Evolutionary conservation across 352 stramenopile genomes (phyloP).

Genomic region (Pythium coloratum): DNA sequence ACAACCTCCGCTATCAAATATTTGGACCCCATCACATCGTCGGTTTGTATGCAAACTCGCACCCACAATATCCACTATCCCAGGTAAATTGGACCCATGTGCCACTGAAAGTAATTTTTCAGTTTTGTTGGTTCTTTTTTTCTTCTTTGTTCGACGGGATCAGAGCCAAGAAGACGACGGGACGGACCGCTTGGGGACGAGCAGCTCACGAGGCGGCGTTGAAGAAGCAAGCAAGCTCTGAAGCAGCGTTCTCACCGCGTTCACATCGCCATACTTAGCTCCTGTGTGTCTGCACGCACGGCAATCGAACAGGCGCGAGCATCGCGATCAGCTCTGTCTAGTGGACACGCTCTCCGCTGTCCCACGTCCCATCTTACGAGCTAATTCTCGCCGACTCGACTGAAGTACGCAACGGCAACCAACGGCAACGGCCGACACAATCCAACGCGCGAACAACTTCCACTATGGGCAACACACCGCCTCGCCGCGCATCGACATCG

Average conservation of each 20-base stretch:
- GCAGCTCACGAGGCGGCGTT: not conserved
- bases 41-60: not conserved
- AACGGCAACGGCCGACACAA: not conserved
- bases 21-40: not conserved
- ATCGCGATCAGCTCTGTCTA: not conserved
- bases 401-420: not conserved
- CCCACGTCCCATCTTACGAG: not conserved
- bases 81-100: not conserved
- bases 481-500: conserved; percentile 38
- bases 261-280: not conserved
- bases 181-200: not conserved
- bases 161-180: conserved; percentile 2
- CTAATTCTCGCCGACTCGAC: not conserved
- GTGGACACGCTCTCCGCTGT: not conserved
- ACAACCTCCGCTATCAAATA: conserved; percentile 10
- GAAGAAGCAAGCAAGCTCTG: not conserved
- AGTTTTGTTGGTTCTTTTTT: conserved; percentile 1
- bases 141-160: not conserved
- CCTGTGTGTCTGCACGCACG: not conserved
- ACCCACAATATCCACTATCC: not conserved
- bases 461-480: conserved; percentile 74
- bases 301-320: not conserved
- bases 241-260: not conserved
- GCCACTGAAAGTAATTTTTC: not conserved
- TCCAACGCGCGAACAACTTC: not conserved